These are phyloP conservation scores for Cunninghamia lanceolata DNA, from an alignment of 75 land plant species.

Conservation along the genomic window DNA sequence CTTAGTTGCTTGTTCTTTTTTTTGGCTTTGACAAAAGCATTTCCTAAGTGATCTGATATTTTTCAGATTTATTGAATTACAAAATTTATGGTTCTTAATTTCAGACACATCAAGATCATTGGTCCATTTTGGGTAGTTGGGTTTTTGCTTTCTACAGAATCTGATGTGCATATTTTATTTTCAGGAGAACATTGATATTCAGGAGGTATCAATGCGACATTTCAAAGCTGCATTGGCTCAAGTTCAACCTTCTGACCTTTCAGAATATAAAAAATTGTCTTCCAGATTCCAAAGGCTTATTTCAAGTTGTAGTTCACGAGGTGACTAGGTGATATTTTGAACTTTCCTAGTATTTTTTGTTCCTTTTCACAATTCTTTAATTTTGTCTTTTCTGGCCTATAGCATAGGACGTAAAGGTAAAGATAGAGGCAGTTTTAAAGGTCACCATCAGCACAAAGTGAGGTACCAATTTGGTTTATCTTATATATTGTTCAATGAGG, in stretches of 20 bases:
- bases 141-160: constrained; percentile 3
- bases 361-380: background rate
- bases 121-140: background rate
- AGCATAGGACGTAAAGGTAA: background rate
- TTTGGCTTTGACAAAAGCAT: background rate
- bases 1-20: background rate
- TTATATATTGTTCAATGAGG: background rate
- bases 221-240: constrained; percentile 52
- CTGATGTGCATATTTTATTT: background rate
- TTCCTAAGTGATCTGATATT: background rate
- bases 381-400: background rate
- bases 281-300: constrained; percentile 40
- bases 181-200: constrained; percentile 73
- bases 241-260: constrained; percentile 52
- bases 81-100: background rate
- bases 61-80: background rate
- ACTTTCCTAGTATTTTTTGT: background rate
- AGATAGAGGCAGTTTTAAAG: background rate
- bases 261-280: constrained; percentile 34
- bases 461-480: background rate
- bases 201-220: constrained; percentile 61
- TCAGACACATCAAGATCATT: background rate
- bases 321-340: background rate
- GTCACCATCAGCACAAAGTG: background rate
- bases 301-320: constrained; percentile 5